A percentile compares a stretch with the other conserved stretches of the same genome.
phyloP scores from a whole-genome alignment of 345 rosid species.

The Cochlearia excelsa region DNA sequence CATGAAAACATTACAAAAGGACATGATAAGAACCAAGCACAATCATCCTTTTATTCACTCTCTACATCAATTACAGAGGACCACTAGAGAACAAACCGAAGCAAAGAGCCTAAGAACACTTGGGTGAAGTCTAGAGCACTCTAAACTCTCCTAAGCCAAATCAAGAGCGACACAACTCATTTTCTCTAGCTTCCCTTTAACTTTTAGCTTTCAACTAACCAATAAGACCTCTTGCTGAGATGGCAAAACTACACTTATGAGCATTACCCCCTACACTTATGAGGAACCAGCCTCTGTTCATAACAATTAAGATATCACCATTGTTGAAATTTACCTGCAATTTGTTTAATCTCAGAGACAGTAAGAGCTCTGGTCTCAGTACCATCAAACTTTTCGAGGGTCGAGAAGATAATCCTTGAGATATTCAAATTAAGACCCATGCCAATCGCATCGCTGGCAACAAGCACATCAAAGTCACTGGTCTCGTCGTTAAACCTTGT shows the following conservation, averaged over 20 bases:
- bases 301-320: too few relatives aligned
- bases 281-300: too few relatives aligned
- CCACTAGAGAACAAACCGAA: background rate
- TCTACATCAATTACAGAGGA: background rate
- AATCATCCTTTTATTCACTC: slow-evolving; percentile 1
- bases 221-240: background rate
- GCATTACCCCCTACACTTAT: background rate
- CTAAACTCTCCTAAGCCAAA: slow-evolving; percentile 6
- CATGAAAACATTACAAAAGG: slow-evolving; percentile 16
- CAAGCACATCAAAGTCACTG: slow-evolving; percentile 90
- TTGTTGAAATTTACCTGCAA: slow-evolving; percentile 56
- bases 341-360: slow-evolving; percentile 86
- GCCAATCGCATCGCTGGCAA: slow-evolving; percentile 97
- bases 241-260: slow-evolving; percentile 6
- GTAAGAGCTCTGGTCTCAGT: slow-evolving; percentile 61
- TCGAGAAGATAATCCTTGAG: slow-evolving; percentile 82
- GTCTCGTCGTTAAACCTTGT: slow-evolving; percentile 77
- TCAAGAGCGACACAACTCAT: background rate
- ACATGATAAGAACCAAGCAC: background rate
- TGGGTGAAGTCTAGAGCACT: slow-evolving; percentile 1
- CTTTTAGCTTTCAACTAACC: background rate
- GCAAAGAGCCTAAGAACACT: slow-evolving; percentile 3
- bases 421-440: slow-evolving; percentile 95
- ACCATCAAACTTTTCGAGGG: slow-evolving; percentile 77
- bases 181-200: background rate